Evolutionary conservation across 768 basidiomycete genomes (phyloP), one percentile per base, ranked within the genome.

Genomic region (Kwoniella europaea): DNA sequence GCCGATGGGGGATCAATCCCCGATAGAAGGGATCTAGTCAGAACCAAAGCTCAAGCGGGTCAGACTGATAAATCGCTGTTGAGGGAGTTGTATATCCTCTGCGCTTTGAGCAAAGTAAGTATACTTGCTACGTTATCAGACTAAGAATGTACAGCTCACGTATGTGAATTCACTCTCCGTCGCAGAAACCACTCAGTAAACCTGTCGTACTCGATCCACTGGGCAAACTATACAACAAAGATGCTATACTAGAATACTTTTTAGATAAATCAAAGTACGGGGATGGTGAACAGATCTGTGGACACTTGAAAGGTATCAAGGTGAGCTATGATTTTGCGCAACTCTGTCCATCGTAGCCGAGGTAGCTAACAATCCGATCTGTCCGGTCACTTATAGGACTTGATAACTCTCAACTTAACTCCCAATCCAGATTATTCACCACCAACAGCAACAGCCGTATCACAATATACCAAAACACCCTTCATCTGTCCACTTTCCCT

Each of bases 171-270:
- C 53, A 10, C 53, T 20, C 0, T 2, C 0, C 24, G 24, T 24
- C 29, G 13, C 78, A 95, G 93, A 88, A 88, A 65, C 90, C 90
- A n/a, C 86, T 98, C 1, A 89, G 90, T 77, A 90, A 92, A 69
- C 97, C 97, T 0, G 86, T 98, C 5, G 97, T 98, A 0, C 90
- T 94, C 0, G 96, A 94, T 84, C 90, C 90, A 0, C 87, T 98
- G 0, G 97, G 97, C 12, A 96, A 95, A 82, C 86, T 99, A 0
- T 98, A 98, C 82, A 99, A 98, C 85, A 97, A 96, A 80, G 96
- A 96, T 76, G 89, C 95, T 0, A 86, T 99, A 29, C 88, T 99
- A 52, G 93, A 97, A 82, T 96, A 90, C 84, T 86, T 98, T 42
- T 85, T 98, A 16, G 92, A 96, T 82, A 90, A 89, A 75, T 85